Conservation (phyloP, 768 basidiomycete genomes). For the Collybiopsis luxurians region DNA sequence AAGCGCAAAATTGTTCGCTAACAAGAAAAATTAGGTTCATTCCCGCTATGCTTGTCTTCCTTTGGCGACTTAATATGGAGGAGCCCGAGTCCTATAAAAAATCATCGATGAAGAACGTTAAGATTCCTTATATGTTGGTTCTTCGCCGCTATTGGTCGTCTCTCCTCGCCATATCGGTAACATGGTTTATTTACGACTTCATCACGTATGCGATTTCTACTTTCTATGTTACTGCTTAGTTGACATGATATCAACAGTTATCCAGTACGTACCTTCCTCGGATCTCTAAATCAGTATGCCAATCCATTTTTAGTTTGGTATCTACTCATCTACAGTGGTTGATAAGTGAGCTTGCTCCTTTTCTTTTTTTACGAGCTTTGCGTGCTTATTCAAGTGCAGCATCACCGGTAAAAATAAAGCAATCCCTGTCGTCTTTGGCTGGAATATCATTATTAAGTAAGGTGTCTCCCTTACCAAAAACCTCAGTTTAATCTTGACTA, state of each 20-base stretch:
- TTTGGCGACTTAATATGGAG: constrained; percentile 85
- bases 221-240: too few relatives aligned
- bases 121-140: constrained; percentile 75
- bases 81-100: constrained; percentile 74
- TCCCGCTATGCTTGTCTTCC: constrained; percentile 76
- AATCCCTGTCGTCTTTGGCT: constrained; percentile 70
- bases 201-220: constrained; percentile 51
- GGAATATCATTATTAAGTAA: constrained; percentile 84
- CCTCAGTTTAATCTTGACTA: constrained; percentile 32
- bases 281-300: too few relatives aligned
- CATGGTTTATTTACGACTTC: constrained; percentile 87
- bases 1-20: too few relatives aligned
- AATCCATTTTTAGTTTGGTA: constrained; percentile 54
- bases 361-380: not conserved
- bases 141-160: constrained; percentile 77
- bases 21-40: too few relatives aligned
- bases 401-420: constrained; percentile 53
- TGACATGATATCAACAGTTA: too few relatives aligned
- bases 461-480: constrained; percentile 23
- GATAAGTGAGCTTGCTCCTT: constrained; percentile 50
- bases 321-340: constrained; percentile 79
- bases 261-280: constrained; percentile 47
- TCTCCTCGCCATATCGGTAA: constrained; percentile 70
- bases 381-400: constrained; percentile 26
- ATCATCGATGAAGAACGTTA: constrained; percentile 74